phyloP scores from a whole-genome alignment of 768 basidiomycete species.

The Leucogyrophana mollusca region DNA sequence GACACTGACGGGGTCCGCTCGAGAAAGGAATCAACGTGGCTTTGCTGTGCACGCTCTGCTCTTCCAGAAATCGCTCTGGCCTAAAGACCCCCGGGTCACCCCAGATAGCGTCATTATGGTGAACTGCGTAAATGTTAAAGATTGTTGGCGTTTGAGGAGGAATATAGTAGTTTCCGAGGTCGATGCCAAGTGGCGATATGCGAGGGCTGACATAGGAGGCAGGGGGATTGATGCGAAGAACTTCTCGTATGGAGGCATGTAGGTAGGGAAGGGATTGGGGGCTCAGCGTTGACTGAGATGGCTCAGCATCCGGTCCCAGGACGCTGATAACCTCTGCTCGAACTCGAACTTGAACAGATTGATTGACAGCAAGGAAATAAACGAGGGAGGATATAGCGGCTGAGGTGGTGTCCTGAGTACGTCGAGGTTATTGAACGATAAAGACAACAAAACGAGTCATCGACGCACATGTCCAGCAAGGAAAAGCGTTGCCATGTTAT shows the following conservation, averaged over 20 bases:
- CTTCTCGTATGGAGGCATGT: conserved; percentile 37
- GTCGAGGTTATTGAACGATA: background rate
- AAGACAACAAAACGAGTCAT: background rate
- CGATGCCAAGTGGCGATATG: background rate
- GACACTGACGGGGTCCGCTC: conserved; percentile 30
- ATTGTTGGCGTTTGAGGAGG: conserved; percentile 27
- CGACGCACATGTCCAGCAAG: conserved; percentile 38
- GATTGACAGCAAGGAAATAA: conserved; percentile 36
- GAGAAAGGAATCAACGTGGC: conserved; percentile 28
- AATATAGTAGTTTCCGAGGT: conserved; percentile 27
- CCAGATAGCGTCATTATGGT: conserved; percentile 28
- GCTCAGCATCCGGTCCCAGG: conserved; percentile 26
- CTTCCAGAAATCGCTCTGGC: conserved; percentile 29
- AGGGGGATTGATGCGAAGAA: conserved; percentile 31
- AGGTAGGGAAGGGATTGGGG: conserved; percentile 23
- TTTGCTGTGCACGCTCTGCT: conserved; percentile 6
- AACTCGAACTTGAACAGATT: conserved; percentile 33
- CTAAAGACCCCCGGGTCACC: conserved; percentile 24
- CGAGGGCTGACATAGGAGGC: conserved; percentile 20
- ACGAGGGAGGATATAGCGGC: conserved; percentile 34
- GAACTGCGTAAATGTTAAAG: conserved; percentile 31
- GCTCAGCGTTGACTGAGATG: conserved; percentile 25
- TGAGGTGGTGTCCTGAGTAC: conserved; percentile 36
- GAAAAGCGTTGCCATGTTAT: conserved; percentile 36
- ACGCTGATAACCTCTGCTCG: conserved; percentile 35